Conservation (phyloP, 352 stramenopile genomes). For the Discostella stelligera region DNA sequence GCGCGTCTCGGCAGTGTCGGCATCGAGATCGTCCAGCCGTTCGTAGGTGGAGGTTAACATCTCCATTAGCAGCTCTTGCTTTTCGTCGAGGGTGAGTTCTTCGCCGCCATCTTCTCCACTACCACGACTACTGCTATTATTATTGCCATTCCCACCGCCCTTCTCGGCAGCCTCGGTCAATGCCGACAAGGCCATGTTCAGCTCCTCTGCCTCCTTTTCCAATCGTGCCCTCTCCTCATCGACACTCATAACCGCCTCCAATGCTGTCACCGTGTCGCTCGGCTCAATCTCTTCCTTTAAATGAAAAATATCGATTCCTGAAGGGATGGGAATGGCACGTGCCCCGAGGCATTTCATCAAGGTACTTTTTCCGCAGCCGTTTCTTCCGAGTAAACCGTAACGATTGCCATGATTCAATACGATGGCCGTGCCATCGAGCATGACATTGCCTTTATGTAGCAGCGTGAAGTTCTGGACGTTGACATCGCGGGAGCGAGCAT, state of each 20-base stretch:
- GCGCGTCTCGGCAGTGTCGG: constrained; percentile 87
- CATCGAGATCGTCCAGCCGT: constrained; percentile 92
- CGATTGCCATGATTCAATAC: constrained; percentile 96
- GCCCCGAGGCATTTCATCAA: constrained; percentile 96
- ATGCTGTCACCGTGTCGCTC: constrained; percentile 89
- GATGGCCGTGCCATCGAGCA: constrained; percentile 95
- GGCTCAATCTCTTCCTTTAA: constrained; percentile 95
- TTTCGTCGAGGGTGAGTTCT: constrained; percentile 70
- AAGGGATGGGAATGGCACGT: constrained; percentile 91
- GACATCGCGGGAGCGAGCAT: constrained; percentile 75
- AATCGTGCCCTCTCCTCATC: constrained; percentile 92
- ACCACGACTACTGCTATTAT: constrained; percentile 2
- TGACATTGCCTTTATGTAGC: constrained; percentile 75
- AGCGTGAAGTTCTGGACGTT: constrained; percentile 82
- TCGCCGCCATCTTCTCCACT: constrained; percentile 45
- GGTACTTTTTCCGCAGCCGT: constrained; percentile 93
- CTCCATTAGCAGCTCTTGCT: constrained; percentile 85
- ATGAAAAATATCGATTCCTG: constrained; percentile 96
- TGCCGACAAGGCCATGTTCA: constrained; percentile 90
- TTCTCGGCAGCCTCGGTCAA: constrained; percentile 85
- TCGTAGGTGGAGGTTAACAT: constrained; percentile 89
- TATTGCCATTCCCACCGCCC: background rate
- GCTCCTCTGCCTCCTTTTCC: constrained; percentile 89
- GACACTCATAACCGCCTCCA: constrained; percentile 93
- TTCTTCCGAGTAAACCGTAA: constrained; percentile 95